These are phyloP conservation scores for Asterionellopsis glacialis DNA, from an alignment of 108 stramenopile species.

Conservation along the genomic window DNA sequence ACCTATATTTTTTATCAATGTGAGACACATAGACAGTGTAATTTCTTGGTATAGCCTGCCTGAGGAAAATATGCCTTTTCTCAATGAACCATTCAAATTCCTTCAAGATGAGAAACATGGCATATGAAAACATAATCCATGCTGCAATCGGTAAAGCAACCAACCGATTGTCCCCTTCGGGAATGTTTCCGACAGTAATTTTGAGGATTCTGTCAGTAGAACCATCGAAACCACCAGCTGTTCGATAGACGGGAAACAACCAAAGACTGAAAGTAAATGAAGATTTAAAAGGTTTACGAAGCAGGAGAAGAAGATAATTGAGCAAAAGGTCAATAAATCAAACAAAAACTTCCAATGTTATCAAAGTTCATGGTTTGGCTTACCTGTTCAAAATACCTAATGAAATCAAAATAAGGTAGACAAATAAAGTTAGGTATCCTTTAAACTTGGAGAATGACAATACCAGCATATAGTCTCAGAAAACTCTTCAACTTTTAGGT, in stretches of 20 bases:
- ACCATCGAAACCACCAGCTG: constrained; percentile 11
- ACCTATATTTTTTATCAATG: constrained; percentile 38
- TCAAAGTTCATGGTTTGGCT: no score
- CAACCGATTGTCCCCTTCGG: constrained; percentile 17
- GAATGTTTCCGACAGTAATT: constrained; percentile 30
- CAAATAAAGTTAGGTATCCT: no score
- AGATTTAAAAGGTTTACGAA: no score
- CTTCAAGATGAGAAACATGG: constrained; percentile 43
- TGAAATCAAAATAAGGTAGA: no score
- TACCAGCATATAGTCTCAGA: no score
- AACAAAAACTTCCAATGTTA: no score
- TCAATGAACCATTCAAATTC: constrained; percentile 57
- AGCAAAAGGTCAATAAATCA: no score
- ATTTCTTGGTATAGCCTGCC: constrained; percentile 28
- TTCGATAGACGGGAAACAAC: constrained; percentile 46
- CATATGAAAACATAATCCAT: constrained; percentile 35
- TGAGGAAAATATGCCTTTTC: constrained; percentile 32
- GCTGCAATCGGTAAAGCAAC: constrained; percentile 30
- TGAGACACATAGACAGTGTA: constrained; percentile 43
- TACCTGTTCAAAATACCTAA: no score
- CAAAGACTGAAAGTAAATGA: constrained; percentile 4
- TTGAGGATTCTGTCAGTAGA: constrained; percentile 24
- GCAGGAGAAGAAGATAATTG: no score
- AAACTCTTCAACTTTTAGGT: no score
- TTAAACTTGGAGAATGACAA: no score